These are phyloP conservation scores for Bothriochloa decipiens DNA, from an alignment of 176 grass and related monocot species.

Conservation along the genomic window DNA sequence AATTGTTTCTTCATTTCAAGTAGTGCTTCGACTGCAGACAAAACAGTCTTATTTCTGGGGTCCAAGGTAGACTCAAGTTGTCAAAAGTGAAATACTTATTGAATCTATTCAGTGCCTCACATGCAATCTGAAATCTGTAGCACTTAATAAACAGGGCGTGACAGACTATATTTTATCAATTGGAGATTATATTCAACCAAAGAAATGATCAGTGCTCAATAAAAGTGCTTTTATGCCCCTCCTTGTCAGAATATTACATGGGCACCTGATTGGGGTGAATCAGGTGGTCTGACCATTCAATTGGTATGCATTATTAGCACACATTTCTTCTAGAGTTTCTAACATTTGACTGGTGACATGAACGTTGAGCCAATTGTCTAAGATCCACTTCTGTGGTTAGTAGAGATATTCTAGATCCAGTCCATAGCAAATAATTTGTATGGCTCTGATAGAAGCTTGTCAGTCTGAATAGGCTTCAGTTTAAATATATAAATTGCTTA, in stretches of 20 bases:
- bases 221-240: no score
- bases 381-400: constrained; percentile 3
- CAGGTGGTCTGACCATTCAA: neutral
- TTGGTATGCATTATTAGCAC: neutral
- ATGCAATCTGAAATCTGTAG: no score
- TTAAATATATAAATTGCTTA: constrained; percentile 29
- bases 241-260: constrained; percentile 28
- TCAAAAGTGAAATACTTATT: no score
- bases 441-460: neutral
- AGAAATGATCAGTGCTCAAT: no score
- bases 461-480: neutral
- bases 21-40: no score
- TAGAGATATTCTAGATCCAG: neutral
- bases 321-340: constrained; percentile 5
- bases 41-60: no score
- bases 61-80: no score
- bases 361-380: constrained; percentile 12
- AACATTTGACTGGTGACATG: constrained; percentile 19
- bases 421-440: constrained; percentile 9
- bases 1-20: no score
- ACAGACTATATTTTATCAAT: no score
- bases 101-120: no score
- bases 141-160: no score
- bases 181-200: no score
- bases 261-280: neutral